Evolutionary conservation across 352 stramenopile genomes (phyloP).

Genomic region (Phytophthora capsici): DNA sequence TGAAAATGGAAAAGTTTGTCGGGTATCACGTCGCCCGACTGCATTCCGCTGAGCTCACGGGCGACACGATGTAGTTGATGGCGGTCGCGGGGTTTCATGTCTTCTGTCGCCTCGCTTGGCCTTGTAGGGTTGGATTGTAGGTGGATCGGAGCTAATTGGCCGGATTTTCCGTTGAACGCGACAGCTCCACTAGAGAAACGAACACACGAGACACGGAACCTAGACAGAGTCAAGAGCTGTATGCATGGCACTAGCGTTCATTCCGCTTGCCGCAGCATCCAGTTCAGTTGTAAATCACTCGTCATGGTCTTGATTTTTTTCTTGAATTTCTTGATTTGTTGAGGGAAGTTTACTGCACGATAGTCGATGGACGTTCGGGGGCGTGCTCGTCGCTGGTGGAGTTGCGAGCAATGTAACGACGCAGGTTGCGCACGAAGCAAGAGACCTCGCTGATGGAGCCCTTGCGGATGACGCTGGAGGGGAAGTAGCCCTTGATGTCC

Average conservation of each 20-base stretch:
- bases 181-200: slow-evolving; percentile 38
- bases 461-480: slow-evolving; percentile 78
- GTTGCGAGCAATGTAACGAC: slow-evolving; percentile 66
- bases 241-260: slow-evolving; percentile 23
- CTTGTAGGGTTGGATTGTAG: slow-evolving; percentile 11
- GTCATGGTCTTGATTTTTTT: slow-evolving; percentile 34
- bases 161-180: slow-evolving; percentile 36
- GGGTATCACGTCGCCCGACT: slow-evolving; percentile 30
- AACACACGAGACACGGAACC: slow-evolving; percentile 34
- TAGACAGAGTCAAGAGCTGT: slow-evolving; percentile 27
- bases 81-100: slow-evolving; percentile 25
- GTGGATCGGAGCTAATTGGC: slow-evolving; percentile 34
- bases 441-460: slow-evolving; percentile 79
- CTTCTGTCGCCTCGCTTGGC: slow-evolving; percentile 35
- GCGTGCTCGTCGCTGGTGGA: slow-evolving; percentile 24
- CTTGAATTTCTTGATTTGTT: slow-evolving; percentile 19
- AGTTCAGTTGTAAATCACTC: slow-evolving; percentile 27
- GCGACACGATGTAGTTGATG: slow-evolving; percentile 22
- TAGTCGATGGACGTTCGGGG: slow-evolving; percentile 26
- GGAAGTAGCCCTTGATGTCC: slow-evolving; percentile 89
- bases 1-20: slow-evolving; percentile 28
- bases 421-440: slow-evolving; percentile 84
- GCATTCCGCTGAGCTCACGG: slow-evolving; percentile 39
- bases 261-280: slow-evolving; percentile 25
- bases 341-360: slow-evolving; percentile 48